Evolutionary conservation across 108 stramenopile species (phyloP), one percentile per base, ranked within the genome.

Genomic region (Cyclostephanos tholiformis): DNA sequence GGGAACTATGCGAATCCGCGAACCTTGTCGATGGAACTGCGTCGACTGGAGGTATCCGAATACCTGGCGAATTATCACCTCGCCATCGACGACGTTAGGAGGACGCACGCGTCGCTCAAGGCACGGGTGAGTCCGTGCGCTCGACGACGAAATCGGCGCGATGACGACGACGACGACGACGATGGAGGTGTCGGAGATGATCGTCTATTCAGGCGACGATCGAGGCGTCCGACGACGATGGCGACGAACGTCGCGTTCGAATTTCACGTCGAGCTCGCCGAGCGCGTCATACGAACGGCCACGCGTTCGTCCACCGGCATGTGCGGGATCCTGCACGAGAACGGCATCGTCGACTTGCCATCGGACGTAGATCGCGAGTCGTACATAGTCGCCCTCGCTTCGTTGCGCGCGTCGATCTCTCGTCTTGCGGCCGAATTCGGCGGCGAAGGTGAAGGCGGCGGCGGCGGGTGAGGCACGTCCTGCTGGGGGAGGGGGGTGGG

Each of bases 331-430:
- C 64, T 76, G 32, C 72, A 61, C 35, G 71, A 71, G 66, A 76
- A 82, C 68, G 81, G 81, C 43, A 64, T 82, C 23, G 48, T 82
- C 26, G 64, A 71, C 67, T 48, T 65, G 9, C 53, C 71, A 16
- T 74, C 74, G 35, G 27, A 20, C 25, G 29, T 29, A 2, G 81
- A 82, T 75, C 74, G 67, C 50, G 74, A 75, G 32, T 64, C 67
- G 27, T 75, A 76, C 68, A 61, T 82, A 29, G 81, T 82, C 0
- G 81, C 74, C 7, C 72, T 82, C 60, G 65, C 75, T 27, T 60
- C 81, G 20, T 39, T 82, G 65, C 81, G 81, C 10, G 81, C 81
- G 41, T 82, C 81, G n/a, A 58, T 75, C 1, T 72, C 81, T 4
- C 51, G 66, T 29, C 32, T 82, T 39, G 75, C 67, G 43, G 49